Base-by-base conservation (phyloP, 2,329 filamentous ascomycete species). In the Rugonectria rugulosa region DNA sequence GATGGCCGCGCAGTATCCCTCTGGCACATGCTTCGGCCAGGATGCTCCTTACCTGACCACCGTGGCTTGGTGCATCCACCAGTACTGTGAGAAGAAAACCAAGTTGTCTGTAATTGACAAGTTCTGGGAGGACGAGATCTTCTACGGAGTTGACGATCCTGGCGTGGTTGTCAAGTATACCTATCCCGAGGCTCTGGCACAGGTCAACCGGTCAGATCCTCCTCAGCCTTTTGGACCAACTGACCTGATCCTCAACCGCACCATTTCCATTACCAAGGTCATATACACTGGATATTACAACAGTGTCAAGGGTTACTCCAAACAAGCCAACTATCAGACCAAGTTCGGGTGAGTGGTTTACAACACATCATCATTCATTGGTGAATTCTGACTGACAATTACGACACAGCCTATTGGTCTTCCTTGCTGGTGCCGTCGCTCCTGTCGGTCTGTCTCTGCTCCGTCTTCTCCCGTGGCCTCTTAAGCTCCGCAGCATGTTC, bases 391-490 rank as follows among this genome's bases (percentile, higher is more conserved):
- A n/a, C n/a, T n/a, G n/a, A n/a, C n/a, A n/a, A n/a, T n/a, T n/a
- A n/a, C n/a, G n/a, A n/a, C n/a, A n/a, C 6, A 67, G 65, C 0
- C 56, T 67, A 3, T 10, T 67, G 3, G 59, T 61, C 0, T 66
- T 67, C 14, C 54, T 67, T 27, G 57, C 59, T 1, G 62, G 63
- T 9, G 61, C 59, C 5, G 23, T 60, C 5, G 53, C 67, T 1
- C 65, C 64, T 11, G 49, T 67, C 3, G 53, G 40, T 12, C 58
- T 67, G 34, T 67, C 65, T 5, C 32, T 67, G 2, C 31, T 68
- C 1, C 63, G 66, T 3, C 37, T 67, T 1, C n/a, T 67, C 0
- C 65, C 66, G 0, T 51, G 63, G 11, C 63, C 66, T 1, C 17
- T 47, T 2, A 32, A 49, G 0, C 7, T 58, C 0, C 41, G 51